These are phyloP conservation scores for Sporothrix mexicana DNA, from an alignment of 2,329 filamentous ascomycete genomes.

Conservation along the genomic window DNA sequence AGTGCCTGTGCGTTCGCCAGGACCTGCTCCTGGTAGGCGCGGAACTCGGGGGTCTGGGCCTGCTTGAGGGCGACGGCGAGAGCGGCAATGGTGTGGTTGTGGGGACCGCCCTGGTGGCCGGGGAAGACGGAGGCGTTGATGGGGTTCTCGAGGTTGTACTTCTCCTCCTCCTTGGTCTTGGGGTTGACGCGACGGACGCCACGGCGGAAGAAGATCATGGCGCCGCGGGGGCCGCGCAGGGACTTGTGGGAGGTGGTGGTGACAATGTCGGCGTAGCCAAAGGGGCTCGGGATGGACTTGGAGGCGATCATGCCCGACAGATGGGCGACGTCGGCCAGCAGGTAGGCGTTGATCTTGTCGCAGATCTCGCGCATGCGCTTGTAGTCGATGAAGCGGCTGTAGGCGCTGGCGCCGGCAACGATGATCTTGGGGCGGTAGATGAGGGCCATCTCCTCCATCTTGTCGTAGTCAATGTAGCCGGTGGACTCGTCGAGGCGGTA, in stretches of 20 bases:
- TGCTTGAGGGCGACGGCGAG: slow-evolving; percentile 94
- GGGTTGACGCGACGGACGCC: slow-evolving; percentile 82
- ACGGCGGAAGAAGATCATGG: slow-evolving; percentile 98
- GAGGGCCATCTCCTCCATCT: slow-evolving; percentile 83
- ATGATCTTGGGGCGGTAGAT: slow-evolving; percentile 96
- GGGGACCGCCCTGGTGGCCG: slow-evolving; percentile 95
- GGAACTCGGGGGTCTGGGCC: slow-evolving; percentile 86
- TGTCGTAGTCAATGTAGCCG: slow-evolving; percentile 93
- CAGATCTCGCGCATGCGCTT: slow-evolving; percentile 87
- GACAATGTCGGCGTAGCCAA: slow-evolving; percentile 88
- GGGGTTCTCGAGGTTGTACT: slow-evolving; percentile 88
- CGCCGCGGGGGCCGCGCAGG: slow-evolving; percentile 89
- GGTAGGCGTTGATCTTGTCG: slow-evolving; percentile 89
- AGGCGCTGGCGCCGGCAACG: slow-evolving; percentile 92
- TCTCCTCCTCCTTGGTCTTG: slow-evolving; percentile 83
- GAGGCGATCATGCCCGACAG: slow-evolving; percentile 94
- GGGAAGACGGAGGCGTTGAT: slow-evolving; percentile 98
- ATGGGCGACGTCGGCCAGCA: slow-evolving; percentile 96
- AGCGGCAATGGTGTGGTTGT: slow-evolving; percentile 99
- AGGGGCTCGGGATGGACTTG: slow-evolving; percentile 88
- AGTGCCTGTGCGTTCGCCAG: slow-evolving; percentile 90
- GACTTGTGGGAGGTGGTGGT: slow-evolving; percentile 99
- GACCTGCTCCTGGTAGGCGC: slow-evolving; percentile 88
- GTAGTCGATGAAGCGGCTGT: slow-evolving; percentile 96
- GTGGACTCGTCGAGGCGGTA: slow-evolving; percentile 91